Evolutionary conservation across 2,329 filamentous ascomycete species (phyloP).

Genomic region (Stagonosporopsis vannaccii): DNA sequence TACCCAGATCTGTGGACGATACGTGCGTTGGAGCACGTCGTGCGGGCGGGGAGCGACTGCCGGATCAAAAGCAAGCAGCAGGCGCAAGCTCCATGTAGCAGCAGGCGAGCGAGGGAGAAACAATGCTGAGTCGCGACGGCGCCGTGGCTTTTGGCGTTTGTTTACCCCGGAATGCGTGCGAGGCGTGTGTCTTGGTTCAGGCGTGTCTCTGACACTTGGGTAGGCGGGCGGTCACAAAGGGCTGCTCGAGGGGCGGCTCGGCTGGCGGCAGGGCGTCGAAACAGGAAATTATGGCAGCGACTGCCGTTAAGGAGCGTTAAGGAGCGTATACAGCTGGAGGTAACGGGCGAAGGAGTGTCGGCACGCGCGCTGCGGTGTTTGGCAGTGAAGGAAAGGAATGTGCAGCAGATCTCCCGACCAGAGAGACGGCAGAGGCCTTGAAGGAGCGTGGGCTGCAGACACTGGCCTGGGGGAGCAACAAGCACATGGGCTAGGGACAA

Average conservation of each 20-base stretch:
- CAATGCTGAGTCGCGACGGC: conserved; percentile 13
- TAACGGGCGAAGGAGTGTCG: conserved; percentile 29
- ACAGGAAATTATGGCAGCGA: conserved; percentile 27
- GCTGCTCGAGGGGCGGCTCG: conserved; percentile 14
- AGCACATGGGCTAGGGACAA: conserved; percentile 25
- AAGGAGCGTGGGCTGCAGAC: conserved; percentile 24
- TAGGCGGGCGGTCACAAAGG: conserved; percentile 7
- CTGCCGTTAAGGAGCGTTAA: no score
- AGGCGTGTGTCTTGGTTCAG: conserved; percentile 7
- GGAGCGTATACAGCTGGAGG: conserved; percentile 33
- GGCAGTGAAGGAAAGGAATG: conserved; percentile 24
- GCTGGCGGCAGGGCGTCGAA: conserved; percentile 27
- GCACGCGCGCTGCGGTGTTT: conserved; percentile 36
- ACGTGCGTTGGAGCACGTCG: neutral
- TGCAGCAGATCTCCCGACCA: conserved; percentile 29
- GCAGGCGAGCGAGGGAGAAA: conserved; percentile 17
- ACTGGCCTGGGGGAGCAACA: conserved; percentile 29
- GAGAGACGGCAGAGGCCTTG: conserved; percentile 25
- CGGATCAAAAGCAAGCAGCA: conserved; percentile 23
- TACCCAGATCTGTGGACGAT: neutral
- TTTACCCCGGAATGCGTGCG: conserved; percentile 11
- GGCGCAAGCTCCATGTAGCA: conserved; percentile 40
- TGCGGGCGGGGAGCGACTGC: conserved; percentile 13
- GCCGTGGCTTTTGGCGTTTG: neutral
- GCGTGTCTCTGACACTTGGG: neutral